Evolutionary conservation across 2,329 filamentous ascomycete genomes (phyloP).

Genomic region (Lanzia echinophila): DNA sequence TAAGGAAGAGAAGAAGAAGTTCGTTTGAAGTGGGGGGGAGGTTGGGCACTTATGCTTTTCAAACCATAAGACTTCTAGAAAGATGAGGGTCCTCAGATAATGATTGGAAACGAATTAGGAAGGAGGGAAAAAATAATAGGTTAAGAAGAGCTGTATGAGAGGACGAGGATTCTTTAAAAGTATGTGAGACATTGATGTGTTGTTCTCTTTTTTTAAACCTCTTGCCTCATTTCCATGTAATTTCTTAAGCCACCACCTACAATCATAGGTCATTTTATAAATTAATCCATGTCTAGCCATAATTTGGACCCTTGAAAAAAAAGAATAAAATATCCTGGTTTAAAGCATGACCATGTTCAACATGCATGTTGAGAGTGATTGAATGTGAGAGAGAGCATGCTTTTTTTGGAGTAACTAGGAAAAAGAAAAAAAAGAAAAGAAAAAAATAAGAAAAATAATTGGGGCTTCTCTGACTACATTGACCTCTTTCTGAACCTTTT

Average conservation of each 20-base stretch:
- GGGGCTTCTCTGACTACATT: no score
- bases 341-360: no score
- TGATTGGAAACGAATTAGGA: not conserved
- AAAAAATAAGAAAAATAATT: no score
- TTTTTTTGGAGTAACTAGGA: no score
- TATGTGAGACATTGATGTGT: slow-evolving; percentile 28
- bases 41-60: slow-evolving; percentile 25
- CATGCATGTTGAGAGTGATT: no score
- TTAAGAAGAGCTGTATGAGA: slow-evolving; percentile 1
- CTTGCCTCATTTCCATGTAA: slow-evolving; percentile 1
- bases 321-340: no score
- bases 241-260: not conserved
- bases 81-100: not conserved
- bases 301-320: not conserved
- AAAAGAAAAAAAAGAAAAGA: no score
- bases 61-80: not conserved
- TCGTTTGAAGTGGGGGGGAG: slow-evolving; percentile 14
- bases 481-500: no score
- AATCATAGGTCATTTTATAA: not conserved
- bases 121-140: not conserved
- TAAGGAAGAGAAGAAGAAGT: slow-evolving; percentile 13
- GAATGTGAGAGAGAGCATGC: no score
- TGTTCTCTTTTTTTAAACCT: slow-evolving; percentile 14
- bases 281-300: not conserved
- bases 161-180: slow-evolving; percentile 1